Evolutionary conservation across 2,329 filamentous ascomycete genomes (phyloP).

Genomic region (Ophiosphaerella narmari): DNA sequence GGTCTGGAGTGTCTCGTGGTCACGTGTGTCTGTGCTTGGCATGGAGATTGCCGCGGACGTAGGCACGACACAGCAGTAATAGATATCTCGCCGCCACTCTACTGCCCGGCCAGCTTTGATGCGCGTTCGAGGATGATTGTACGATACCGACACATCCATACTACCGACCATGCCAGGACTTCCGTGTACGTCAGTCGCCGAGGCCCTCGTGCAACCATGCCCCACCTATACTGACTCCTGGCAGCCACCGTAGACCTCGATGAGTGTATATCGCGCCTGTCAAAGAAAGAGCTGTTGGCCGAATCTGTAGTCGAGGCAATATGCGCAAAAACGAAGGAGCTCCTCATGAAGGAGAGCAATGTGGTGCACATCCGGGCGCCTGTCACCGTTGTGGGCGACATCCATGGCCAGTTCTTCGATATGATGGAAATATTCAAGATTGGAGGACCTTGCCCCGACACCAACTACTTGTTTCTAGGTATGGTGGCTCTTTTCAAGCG

Average conservation of each 20-base stretch:
- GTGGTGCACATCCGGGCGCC: conserved; percentile 96
- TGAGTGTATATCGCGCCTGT: conserved; percentile 95
- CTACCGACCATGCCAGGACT: conserved; percentile 54
- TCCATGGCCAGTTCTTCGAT: conserved; percentile 98
- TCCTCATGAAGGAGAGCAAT: conserved; percentile 99
- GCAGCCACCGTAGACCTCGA: conserved; percentile 95
- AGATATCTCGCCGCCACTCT: conserved; percentile 14
- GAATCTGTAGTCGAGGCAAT: conserved; percentile 99
- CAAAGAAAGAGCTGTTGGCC: conserved; percentile 94
- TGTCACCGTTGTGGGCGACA: conserved; percentile 96
- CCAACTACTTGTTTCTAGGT: conserved; percentile 98
- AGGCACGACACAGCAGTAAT: conserved; percentile 2
- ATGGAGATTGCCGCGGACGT: conserved; percentile 14
- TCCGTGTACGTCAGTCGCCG: conserved; percentile 49
- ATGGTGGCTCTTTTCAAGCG: conserved; percentile 26
- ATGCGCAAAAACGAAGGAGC: conserved; percentile 98
- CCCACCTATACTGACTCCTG: conserved; percentile 21
- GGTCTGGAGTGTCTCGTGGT: conserved; percentile 3
- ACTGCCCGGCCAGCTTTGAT: conserved; percentile 26
- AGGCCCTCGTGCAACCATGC: conserved; percentile 3
- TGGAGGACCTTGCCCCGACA: conserved; percentile 94
- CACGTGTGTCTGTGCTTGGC: conserved; percentile 25
- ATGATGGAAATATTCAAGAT: conserved; percentile 99
- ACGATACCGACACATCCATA: conserved; percentile 39
- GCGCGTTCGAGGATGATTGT: conserved; percentile 47